Conservation (phyloP, 1,139 yeast species). For the Yamadazyma oceani region DNA sequence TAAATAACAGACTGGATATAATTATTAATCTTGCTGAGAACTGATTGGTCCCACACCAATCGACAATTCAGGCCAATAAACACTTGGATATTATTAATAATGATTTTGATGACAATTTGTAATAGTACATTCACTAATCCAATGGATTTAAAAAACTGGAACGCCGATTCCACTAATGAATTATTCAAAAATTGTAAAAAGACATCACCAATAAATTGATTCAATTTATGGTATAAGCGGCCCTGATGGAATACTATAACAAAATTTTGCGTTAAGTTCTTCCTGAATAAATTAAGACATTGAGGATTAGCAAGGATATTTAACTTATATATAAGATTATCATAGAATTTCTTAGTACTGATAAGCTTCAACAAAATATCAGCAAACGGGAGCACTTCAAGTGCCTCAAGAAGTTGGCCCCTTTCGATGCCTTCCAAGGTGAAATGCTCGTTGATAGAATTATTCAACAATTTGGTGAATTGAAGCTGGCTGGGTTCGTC, state of each 20-base stretch:
- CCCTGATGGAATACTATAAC: slow-evolving; percentile 6
- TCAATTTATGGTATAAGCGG: slow-evolving; percentile 10
- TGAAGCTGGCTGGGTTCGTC: slow-evolving; percentile 34
- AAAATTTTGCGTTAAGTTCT: slow-evolving; percentile 14
- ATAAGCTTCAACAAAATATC: slow-evolving; percentile 16
- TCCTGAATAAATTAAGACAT: slow-evolving; percentile 9
- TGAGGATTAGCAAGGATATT: background rate
- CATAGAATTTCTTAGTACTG: slow-evolving; percentile 16
- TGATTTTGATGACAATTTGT: slow-evolving; percentile 39
- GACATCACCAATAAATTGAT: slow-evolving; percentile 11
- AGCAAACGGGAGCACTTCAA: slow-evolving; percentile 8
- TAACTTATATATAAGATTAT: slow-evolving; percentile 11
- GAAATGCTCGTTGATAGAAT: slow-evolving; percentile 26
- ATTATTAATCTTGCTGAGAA: slow-evolving; percentile 34
- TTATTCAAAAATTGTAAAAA: slow-evolving; percentile 8
- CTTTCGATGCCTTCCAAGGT: slow-evolving; percentile 5
- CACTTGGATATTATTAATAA: slow-evolving; percentile 39
- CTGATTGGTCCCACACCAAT: slow-evolving; percentile 42
- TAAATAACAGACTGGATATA: slow-evolving; percentile 41
- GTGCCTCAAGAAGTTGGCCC: background rate
- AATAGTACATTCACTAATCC: slow-evolving; percentile 31
- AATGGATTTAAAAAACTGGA: slow-evolving; percentile 16
- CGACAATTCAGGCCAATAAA: slow-evolving; percentile 38
- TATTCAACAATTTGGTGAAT: slow-evolving; percentile 36
- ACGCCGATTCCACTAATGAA: slow-evolving; percentile 6